A percentile compares a stretch with the other conserved stretches of the same genome.
These are phyloP conservation scores for Plasmodium adleri DNA, from an alignment of 169 alveolate species.

Conservation along the genomic window DNA sequence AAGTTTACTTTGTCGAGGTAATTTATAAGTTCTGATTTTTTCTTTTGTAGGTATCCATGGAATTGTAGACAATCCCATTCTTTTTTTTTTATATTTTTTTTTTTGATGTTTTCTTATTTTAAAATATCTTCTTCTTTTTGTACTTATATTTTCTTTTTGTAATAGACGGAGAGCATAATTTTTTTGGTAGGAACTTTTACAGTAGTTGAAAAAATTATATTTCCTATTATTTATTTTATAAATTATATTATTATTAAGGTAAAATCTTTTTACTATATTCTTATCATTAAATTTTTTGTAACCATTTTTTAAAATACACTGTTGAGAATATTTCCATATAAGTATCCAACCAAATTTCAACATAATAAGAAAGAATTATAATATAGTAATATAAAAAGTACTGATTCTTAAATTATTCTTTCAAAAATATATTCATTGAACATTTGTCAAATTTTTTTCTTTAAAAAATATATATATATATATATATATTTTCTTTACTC, in stretches of 20 bases:
- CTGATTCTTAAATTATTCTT: too few species aligned
- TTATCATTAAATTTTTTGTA: constrained; percentile 32
- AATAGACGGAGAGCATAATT: constrained; percentile 9
- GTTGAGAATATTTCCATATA: constrained; percentile 40
- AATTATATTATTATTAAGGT: constrained; percentile 15
- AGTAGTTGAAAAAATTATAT: constrained; percentile 5
- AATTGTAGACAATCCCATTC: constrained; percentile 81
- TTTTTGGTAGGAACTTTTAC: constrained; percentile 12
- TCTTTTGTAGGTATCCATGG: constrained; percentile 85
- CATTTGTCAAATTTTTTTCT: too few species aligned
- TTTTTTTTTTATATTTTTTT: constrained; percentile 85
- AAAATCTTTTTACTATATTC: constrained; percentile 8
- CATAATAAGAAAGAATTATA: constrained; percentile 25
- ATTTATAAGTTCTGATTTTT: constrained; percentile 70
- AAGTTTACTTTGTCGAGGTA: constrained; percentile 82
- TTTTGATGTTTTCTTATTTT: constrained; percentile 86
- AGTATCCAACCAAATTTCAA: constrained; percentile 38
- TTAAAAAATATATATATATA: too few species aligned
- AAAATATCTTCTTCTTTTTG: constrained; percentile 84
- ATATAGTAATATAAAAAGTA: too few species aligned
- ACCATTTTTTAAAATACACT: constrained; percentile 18
- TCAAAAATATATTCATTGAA: too few species aligned
- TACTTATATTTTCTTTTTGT: constrained; percentile 76
- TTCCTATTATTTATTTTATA: constrained; percentile 2
- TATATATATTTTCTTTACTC: too few species aligned